phyloP scores from a whole-genome alignment of 2,329 filamentous ascomycete genomes.

The Furcasterigmium furcatum region DNA sequence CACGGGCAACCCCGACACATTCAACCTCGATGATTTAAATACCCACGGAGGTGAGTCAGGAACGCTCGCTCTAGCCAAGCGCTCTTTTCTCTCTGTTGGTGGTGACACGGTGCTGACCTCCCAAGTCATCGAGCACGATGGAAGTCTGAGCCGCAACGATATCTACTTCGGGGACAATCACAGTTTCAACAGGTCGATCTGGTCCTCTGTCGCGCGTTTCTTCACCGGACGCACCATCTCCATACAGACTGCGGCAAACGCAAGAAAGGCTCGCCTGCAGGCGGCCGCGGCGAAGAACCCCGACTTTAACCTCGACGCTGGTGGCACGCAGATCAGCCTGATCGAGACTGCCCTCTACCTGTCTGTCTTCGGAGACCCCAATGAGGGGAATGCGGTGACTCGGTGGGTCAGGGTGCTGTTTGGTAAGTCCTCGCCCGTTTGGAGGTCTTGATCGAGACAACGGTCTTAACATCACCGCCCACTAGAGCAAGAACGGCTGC shows the following conservation, averaged over 20 bases:
- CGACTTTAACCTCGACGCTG: constrained; percentile 13
- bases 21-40: constrained; percentile 23
- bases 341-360: constrained; percentile 17
- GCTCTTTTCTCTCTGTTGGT: too few species aligned
- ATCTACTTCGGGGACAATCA: constrained; percentile 23
- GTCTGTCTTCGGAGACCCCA: constrained; percentile 15
- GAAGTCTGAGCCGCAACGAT: constrained; percentile 24
- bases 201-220: constrained; percentile 14
- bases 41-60: constrained; percentile 16
- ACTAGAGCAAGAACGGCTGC: constrained; percentile 12
- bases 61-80: too few species aligned
- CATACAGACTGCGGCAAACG: constrained; percentile 22
- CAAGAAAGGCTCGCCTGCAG: constrained; percentile 19
- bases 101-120: neutral
- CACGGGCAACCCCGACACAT: constrained; percentile 20
- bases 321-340: constrained; percentile 13
- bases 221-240: constrained; percentile 18
- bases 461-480: too few species aligned
- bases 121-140: constrained; percentile 30
- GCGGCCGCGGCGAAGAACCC: constrained; percentile 19
- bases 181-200: constrained; percentile 22
- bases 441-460: neutral
- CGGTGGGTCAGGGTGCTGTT: constrained; percentile 15
- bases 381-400: constrained; percentile 13
- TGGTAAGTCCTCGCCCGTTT: constrained; percentile 2